These are phyloP conservation scores for Monocercomonoides exilis DNA, from an alignment of 78 protist genomes.

Conservation along the genomic window DNA sequence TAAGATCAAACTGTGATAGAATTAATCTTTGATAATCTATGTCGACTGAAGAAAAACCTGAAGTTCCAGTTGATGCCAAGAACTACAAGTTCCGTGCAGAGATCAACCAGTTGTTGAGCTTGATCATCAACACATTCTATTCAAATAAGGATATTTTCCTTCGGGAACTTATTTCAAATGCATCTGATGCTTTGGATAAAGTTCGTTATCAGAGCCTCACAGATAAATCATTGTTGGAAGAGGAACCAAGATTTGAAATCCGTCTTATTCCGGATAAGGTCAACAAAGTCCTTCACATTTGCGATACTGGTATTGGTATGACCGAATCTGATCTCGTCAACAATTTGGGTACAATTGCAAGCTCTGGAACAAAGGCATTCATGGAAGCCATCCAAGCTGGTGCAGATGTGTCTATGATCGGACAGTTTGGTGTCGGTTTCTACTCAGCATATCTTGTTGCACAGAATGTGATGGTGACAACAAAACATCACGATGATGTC, in stretches of 20 bases:
- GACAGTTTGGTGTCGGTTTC: too few species aligned
- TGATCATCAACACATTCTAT: constrained; percentile 98
- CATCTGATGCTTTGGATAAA: constrained; percentile 82
- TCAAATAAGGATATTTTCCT: too few species aligned
- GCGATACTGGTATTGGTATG: constrained; percentile 47
- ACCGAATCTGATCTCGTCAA: constrained; percentile 24
- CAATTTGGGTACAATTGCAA: constrained; percentile 73
- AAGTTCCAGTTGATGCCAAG: too few species aligned
- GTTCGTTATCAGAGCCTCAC: constrained; percentile 85
- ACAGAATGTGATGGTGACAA: constrained; percentile 75
- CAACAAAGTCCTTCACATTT: constrained; percentile 12
- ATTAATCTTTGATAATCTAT: too few species aligned
- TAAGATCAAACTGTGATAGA: too few species aligned
- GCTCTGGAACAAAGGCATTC: constrained; percentile 69
- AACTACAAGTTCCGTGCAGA: constrained; percentile 20
- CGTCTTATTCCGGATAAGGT: constrained; percentile 24
- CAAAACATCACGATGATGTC: constrained; percentile 83
- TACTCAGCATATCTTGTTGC: constrained; percentile 95
- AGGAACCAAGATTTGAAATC: constrained; percentile 70
- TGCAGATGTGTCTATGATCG: constrained; percentile 76
- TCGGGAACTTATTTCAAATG: too few species aligned
- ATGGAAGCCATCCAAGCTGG: not conserved
- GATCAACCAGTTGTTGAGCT: constrained; percentile 14
- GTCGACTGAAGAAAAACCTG: too few species aligned
- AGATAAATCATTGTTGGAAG: constrained; percentile 53